Evolutionary conservation across 139 green algal genomes (phyloP).

Genomic region (Coelastrella sp.): DNA sequence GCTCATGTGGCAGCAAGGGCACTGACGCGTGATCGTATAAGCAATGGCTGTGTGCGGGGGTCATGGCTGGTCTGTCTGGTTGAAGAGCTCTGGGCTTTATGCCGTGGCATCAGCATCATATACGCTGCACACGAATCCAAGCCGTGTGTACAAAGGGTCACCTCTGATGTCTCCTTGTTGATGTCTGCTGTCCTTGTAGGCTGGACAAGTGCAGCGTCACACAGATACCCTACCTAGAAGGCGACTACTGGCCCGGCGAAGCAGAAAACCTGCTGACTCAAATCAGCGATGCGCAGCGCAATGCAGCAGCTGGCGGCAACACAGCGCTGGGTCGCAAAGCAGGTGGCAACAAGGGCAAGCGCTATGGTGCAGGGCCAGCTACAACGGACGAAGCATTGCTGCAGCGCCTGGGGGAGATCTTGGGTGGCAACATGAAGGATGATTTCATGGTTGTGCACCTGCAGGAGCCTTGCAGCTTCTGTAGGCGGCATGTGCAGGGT

Average conservation of each 20-base stretch:
- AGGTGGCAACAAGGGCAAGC: slow-evolving; percentile 84
- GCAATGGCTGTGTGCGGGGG: no score
- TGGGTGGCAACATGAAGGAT: slow-evolving; percentile 92
- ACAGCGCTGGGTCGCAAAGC: slow-evolving; percentile 46
- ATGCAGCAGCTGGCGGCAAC: slow-evolving; percentile 46
- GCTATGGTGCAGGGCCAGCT: slow-evolving; percentile 62
- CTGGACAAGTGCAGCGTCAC: slow-evolving; percentile 65
- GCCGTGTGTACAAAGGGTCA: no score
- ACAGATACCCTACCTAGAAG: slow-evolving; percentile 97
- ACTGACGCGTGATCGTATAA: no score
- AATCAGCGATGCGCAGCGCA: slow-evolving; percentile 43
- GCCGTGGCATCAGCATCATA: background rate
- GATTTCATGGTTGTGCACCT: slow-evolving; percentile 99
- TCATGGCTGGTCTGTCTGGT: no score
- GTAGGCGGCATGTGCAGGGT: slow-evolving; percentile 62
- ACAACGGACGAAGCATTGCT: slow-evolving; percentile 85
- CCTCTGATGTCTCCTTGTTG: background rate
- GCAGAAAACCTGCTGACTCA: slow-evolving; percentile 81
- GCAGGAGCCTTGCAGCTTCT: slow-evolving; percentile 92
- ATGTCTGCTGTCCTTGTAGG: background rate
- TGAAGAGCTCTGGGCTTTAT: no score
- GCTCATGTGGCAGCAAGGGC: no score
- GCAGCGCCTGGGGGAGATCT: slow-evolving; percentile 84
- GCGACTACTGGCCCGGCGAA: slow-evolving; percentile 98
- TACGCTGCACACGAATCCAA: background rate